Evolutionary conservation across 2,329 filamentous ascomycete species (phyloP).

Genomic region (Tolypocladium ophioglossoides): DNA sequence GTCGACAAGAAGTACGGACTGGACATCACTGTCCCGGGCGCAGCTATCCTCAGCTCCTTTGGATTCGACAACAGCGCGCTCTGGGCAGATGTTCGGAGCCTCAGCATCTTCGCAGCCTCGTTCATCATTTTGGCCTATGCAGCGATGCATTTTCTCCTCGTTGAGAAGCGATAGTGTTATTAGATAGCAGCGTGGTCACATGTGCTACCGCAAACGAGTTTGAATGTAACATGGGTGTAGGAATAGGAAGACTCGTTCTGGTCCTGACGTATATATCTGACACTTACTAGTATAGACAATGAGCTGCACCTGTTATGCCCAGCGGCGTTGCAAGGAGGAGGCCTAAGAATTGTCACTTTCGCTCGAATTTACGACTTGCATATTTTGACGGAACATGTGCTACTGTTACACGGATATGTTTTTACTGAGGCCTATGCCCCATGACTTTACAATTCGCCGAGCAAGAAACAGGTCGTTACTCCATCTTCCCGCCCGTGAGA

Average conservation of each 20-base stretch:
- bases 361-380: neutral
- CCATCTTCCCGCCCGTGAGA: slow-evolving; percentile 49
- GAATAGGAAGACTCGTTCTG: neutral
- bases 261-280: neutral
- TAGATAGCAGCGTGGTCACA: neutral
- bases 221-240: neutral
- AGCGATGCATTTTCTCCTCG: slow-evolving; percentile 86
- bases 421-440: neutral
- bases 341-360: neutral
- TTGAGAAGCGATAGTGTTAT: slow-evolving; percentile 55
- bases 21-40: slow-evolving; percentile 91
- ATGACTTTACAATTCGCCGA: neutral
- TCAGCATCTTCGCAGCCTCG: slow-evolving; percentile 69
- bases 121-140: slow-evolving; percentile 84
- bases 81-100: slow-evolving; percentile 72
- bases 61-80: slow-evolving; percentile 83
- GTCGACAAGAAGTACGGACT: slow-evolving; percentile 93
- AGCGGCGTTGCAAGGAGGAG: neutral
- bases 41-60: slow-evolving; percentile 87
- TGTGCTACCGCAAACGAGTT: neutral
- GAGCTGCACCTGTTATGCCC: neutral
- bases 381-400: neutral
- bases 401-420: neutral
- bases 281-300: neutral
- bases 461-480: slow-evolving; percentile 12